Conservation (phyloP, 2,329 filamentous ascomycete species). For the Mycogone perniciosa region DNA sequence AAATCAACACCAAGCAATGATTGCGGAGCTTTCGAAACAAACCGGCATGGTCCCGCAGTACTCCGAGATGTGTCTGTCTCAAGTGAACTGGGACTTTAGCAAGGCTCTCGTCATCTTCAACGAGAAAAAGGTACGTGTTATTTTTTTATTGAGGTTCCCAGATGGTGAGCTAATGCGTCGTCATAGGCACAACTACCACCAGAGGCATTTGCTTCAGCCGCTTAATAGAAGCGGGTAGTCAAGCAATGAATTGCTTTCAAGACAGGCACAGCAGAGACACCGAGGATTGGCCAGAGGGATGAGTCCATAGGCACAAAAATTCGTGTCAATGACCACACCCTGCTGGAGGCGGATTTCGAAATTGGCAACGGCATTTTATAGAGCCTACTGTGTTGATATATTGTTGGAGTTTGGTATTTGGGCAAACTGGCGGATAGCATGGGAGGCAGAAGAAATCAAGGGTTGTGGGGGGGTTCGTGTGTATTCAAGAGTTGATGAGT, state of each 20-base stretch:
- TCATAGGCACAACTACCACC: slow-evolving; percentile 20
- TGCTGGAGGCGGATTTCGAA: too few species aligned
- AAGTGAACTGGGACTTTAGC: slow-evolving; percentile 74
- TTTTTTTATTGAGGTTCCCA: background rate
- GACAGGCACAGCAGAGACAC: background rate
- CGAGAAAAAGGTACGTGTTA: slow-evolving; percentile 58
- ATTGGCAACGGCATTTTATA: too few species aligned
- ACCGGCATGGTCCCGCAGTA: slow-evolving; percentile 77
- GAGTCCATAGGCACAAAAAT: too few species aligned
- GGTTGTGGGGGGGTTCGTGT: background rate
- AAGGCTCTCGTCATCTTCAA: slow-evolving; percentile 70
- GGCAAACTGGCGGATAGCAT: background rate
- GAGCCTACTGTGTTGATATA: background rate
- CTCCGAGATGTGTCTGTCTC: slow-evolving; percentile 71
- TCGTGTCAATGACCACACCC: too few species aligned
- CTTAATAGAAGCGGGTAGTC: slow-evolving; percentile 5
- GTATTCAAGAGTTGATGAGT: background rate
- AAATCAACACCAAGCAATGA: slow-evolving; percentile 59
- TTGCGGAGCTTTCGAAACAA: slow-evolving; percentile 67
- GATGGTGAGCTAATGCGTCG: background rate
- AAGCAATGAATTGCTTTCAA: background rate
- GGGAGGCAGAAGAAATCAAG: background rate
- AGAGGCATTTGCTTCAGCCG: slow-evolving; percentile 20
- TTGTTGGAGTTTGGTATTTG: slow-evolving; percentile 6
- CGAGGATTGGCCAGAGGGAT: slow-evolving; percentile 6